Conservation (phyloP, 805 yeast genomes). For the Candida suzukii region DNA sequence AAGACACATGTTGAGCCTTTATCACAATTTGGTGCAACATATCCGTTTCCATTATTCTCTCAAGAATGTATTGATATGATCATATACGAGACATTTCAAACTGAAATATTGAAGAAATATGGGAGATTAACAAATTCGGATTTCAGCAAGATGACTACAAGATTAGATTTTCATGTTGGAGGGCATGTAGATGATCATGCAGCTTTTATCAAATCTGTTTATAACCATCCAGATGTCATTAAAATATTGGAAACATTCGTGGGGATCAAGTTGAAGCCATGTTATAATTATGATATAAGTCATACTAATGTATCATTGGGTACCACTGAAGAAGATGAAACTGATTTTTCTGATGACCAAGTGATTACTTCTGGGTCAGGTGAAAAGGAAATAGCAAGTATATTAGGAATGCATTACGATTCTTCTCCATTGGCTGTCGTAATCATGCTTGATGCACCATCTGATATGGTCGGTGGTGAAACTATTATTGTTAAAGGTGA, state of each 20-base stretch:
- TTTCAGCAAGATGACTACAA: conserved; percentile 2
- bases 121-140: conserved; percentile 31
- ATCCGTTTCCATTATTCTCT: conserved; percentile 53
- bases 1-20: conserved; percentile 29
- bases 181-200: conserved; percentile 35
- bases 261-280: conserved; percentile 36
- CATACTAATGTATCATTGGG: conserved; percentile 42
- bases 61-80: conserved; percentile 50
- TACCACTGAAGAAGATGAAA: conserved; percentile 13
- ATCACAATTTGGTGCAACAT: conserved; percentile 37
- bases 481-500: conserved; percentile 40
- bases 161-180: conserved; percentile 39
- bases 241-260: conserved; percentile 43
- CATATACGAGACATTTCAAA: conserved; percentile 43
- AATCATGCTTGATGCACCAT: conserved; percentile 39
- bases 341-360: conserved; percentile 7
- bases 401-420: conserved; percentile 42
- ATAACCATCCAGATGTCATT: conserved; percentile 43
- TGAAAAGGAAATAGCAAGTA: conserved; percentile 35
- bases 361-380: conserved; percentile 13
- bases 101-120: conserved; percentile 33
- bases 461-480: conserved; percentile 44
- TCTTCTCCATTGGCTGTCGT: conserved; percentile 41
- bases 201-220: conserved; percentile 45
- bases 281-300: conserved; percentile 48